Conservation (phyloP, 345 rosid genomes). For the Acer saccharum region DNA sequence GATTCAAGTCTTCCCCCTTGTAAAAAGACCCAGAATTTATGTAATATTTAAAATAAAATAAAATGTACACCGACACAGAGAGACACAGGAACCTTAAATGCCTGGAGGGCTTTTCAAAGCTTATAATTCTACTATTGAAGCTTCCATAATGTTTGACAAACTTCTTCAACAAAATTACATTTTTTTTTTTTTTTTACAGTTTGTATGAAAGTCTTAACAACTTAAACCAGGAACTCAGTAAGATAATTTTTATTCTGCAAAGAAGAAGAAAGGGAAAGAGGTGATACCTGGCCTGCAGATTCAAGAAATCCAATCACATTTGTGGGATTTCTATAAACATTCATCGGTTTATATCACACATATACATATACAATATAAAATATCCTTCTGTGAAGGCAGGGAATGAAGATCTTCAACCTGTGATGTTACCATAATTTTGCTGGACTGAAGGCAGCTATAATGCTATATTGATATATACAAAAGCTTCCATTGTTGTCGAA, state of each 20-base stretch:
- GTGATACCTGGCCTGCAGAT: not conserved
- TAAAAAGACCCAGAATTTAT: no score
- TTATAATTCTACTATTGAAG: not conserved
- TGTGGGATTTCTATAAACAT: not conserved
- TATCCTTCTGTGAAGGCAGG: not conserved
- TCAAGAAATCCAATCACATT: not conserved
- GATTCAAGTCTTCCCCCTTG: no score
- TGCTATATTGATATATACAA: constrained; percentile 2
- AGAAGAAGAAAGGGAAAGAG: constrained; percentile 1
- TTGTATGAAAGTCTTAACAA: not conserved
- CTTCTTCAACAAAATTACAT: not conserved
- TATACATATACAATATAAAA: not conserved
- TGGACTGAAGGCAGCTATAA: not conserved
- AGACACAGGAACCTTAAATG: not conserved
- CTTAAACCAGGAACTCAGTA: not conserved
- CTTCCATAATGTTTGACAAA: not conserved
- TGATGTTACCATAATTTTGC: not conserved
- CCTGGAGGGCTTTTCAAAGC: not conserved
- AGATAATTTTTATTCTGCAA: not conserved
- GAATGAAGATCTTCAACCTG: not conserved
- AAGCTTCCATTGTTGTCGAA: constrained; percentile 3
- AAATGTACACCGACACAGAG: no score
- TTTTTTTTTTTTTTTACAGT: not conserved
- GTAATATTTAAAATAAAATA: no score
- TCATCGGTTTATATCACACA: not conserved